Evolutionary conservation across 805 yeast species (phyloP), one percentile per base, ranked within the genome.

Genomic region (Lachancea waltii): DNA sequence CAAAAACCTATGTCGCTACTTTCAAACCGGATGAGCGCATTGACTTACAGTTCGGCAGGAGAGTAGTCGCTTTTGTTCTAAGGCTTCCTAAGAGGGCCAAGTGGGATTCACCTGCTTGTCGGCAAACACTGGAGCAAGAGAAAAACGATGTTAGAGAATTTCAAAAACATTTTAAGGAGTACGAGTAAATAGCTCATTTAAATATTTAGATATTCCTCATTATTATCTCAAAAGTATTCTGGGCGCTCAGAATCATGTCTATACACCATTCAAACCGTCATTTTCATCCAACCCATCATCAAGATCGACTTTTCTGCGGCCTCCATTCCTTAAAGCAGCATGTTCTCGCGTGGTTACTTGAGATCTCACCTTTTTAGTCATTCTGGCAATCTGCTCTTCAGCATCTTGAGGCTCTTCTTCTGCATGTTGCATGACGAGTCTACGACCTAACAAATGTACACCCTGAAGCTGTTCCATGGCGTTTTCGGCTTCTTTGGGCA

Each of bases 381-480:
- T 84, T 58, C 80, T 77, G 26, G 79, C 87, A 48, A 90, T 87
- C 62, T 89, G 95, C 36, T 76, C 90, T 61, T 92, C 97, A 10
- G 85, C 95, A 58, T 85, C 77, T 29, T 70, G 81, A 22, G 89
- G 75, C 37, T 81, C 95, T 44, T 73, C 76, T 54, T 85, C 81
- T 11, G 97, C 98, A 54, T 74, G 89, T 58, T 90, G 94, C 80
- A 92, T 79, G 9, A 90, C 95, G 48, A 92, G 69, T 48, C 96
- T 75, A 67, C 98, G 82, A 23, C 98, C 98, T 36, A 92, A 72
- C 65, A 92, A 81, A 72, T 92, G 98, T 3, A 94, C 96, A 44
- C 98, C 98, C 58, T 81, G 83, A 47, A 92, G 73, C 58, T 89
- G 90, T 51, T 81, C 80, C 90, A 92, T 83, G 10, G 97, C 98